Base-by-base conservation (phyloP, 2,329 filamentous ascomycete genomes). In the Aspergillus clavatus region DNA sequence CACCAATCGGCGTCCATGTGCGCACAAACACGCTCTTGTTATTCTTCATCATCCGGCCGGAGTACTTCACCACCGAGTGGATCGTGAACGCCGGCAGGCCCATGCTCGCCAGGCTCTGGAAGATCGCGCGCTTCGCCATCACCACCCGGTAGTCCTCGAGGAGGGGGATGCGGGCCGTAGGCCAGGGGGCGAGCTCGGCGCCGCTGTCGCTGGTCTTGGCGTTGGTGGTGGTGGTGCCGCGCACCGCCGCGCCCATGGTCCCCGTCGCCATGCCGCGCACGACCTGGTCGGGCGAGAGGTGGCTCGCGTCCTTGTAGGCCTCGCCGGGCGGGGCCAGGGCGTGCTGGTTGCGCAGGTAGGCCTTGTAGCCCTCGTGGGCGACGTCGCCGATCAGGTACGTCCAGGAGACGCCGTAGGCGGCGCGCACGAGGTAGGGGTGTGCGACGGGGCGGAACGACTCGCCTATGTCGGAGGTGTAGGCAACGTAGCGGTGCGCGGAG, bases 401-500 rank as follows among this genome's bases (percentile, higher is more conserved):
- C 93, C 93, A 97, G 2, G 88, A 95, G 33, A 98, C 75, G 39
- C 81, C 91, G 63, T 98, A 98, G 5, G 93, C 93, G 38, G 81
- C 75, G 47, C 84, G 81, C 8, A 98, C 86, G 3, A 94, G 71
- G 59, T 78, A 83, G 0, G 89, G 91, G 63, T 96, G 90, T 3
- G 91, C 90, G 29, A 98, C 79, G 0, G 93, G 93, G 2, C 93
- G 82, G 71, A 98, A 98, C 0, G 87, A 94, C 69, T 98, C 93
- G 65, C 93, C 93, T 53, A 98, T 91, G 61, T 97, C 91, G 16
- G 85, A 90, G 0, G 93, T 97, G 67, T 98, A 98, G 45, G 93
- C 93, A 39, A 98, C 89, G 62, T 98, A 98, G 60, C 93, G 84
- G 62, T 97, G 93, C 3, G 90, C 90, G 12, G 87, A 89, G 56